Conservation (phyloP, 148 eudicot genomes). For the Vaccinium darrowii region DNA sequence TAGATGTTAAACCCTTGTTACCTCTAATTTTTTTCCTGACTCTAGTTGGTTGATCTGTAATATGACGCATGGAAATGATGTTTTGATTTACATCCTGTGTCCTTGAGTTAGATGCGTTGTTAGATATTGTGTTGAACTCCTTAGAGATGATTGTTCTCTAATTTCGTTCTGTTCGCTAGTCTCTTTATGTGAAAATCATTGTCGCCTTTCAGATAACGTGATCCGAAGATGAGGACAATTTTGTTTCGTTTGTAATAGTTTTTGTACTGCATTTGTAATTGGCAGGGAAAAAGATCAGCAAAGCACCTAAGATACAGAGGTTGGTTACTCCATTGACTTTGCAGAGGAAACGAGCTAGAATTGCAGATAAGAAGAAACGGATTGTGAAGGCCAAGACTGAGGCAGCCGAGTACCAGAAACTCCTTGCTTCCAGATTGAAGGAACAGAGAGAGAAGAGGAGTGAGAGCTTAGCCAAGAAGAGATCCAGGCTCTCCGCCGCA, state of each 20-base stretch:
- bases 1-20: too few relatives aligned
- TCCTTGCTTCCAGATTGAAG: constrained; percentile 17
- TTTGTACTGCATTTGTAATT: not conserved
- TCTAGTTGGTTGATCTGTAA: not conserved
- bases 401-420: constrained; percentile 20
- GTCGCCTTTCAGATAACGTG: not conserved
- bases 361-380: constrained; percentile 22
- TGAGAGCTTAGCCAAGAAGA: constrained; percentile 23
- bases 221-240: too few relatives aligned
- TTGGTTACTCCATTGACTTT: constrained; percentile 27
- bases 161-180: not conserved
- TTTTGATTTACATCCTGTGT: not conserved
- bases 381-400: constrained; percentile 18
- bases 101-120: not conserved
- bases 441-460: constrained; percentile 20
- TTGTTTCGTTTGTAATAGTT: not conserved
- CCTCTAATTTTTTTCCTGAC: too few relatives aligned
- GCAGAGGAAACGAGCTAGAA: constrained; percentile 23
- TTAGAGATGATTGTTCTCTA: not conserved
- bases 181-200: not conserved
- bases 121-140: not conserved
- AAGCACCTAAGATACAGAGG: constrained; percentile 41
- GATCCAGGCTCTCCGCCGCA: constrained; percentile 23
- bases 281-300: constrained; percentile 16
- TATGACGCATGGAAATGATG: not conserved